These are phyloP conservation scores for Alternaria sp. DNA, from an alignment of 2,329 filamentous ascomycete genomes.

Conservation along the genomic window DNA sequence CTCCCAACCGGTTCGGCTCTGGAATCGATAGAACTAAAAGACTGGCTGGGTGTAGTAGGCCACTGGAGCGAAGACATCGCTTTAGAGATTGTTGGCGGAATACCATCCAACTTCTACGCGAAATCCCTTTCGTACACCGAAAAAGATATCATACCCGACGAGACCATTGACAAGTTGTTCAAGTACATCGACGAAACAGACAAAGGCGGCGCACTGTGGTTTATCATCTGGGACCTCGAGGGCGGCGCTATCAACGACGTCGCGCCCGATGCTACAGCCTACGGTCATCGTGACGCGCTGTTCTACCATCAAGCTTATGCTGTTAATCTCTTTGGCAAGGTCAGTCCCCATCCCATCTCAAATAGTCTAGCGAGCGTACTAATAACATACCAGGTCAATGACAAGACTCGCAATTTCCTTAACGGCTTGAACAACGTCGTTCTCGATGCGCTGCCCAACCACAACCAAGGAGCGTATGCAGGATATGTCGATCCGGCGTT, in stretches of 20 bases:
- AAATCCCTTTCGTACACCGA: conserved; percentile 44
- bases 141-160: conserved; percentile 39
- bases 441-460: conserved; percentile 34
- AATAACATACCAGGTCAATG: conserved; percentile 22
- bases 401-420: conserved; percentile 49
- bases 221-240: conserved; percentile 45
- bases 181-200: conserved; percentile 37
- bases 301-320: conserved; percentile 50
- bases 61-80: conserved; percentile 44
- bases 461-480: conserved; percentile 56
- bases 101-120: conserved; percentile 44
- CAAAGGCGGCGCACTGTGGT: conserved; percentile 44
- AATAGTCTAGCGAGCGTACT: background rate
- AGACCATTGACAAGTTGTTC: conserved; percentile 42
- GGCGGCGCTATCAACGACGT: conserved; percentile 45
- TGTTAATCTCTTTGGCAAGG: conserved; percentile 38
- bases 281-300: conserved; percentile 41
- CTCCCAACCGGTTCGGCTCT: conserved; percentile 26
- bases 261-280: conserved; percentile 39
- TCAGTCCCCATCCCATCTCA: background rate
- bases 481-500: conserved; percentile 60
- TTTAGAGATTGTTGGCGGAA: conserved; percentile 37
- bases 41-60: conserved; percentile 43
- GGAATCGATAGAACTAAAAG: conserved; percentile 36
- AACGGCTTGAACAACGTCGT: conserved; percentile 51